phyloP scores from a whole-genome alignment of 2,329 filamentous ascomycete genomes.

The Hirsutella minnesotensis region DNA sequence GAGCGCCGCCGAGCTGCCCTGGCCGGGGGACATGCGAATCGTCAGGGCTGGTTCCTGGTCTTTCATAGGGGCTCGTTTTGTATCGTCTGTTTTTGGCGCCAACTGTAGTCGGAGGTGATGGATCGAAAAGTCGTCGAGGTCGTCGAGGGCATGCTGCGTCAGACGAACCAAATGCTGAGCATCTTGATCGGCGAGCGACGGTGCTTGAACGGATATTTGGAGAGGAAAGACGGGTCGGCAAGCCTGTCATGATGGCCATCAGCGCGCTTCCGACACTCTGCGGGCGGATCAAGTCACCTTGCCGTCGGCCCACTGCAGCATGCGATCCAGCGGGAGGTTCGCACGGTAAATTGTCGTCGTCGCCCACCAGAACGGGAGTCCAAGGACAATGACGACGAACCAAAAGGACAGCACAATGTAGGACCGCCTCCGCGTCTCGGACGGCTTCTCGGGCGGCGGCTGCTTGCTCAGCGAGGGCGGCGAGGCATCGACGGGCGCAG shows the following conservation, averaged over 20 bases:
- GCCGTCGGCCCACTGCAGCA: constrained; percentile 31
- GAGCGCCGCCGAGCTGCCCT: constrained; percentile 48
- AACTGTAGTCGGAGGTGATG: constrained; percentile 57
- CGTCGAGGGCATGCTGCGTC: constrained; percentile 80
- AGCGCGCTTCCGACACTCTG: background rate
- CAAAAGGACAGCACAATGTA: constrained; percentile 81
- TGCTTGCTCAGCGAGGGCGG: constrained; percentile 11
- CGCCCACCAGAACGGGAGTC: constrained; percentile 89
- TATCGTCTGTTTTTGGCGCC: constrained; percentile 11
- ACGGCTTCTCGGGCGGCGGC: constrained; percentile 67
- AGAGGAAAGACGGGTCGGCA: constrained; percentile 84
- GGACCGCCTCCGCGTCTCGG: constrained; percentile 57
- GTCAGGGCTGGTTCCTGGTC: constrained; percentile 53
- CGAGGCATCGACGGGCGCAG: constrained; percentile 4
- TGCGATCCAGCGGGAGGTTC: constrained; percentile 67
- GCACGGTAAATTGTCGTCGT: constrained; percentile 90
- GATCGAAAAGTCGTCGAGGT: constrained; percentile 73
- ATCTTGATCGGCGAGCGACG: constrained; percentile 52
- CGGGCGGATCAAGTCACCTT: background rate
- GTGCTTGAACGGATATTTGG: constrained; percentile 64
- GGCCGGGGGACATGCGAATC: constrained; percentile 57
- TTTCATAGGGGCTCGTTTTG: constrained; percentile 20
- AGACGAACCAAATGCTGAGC: constrained; percentile 61
- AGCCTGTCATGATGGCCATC: constrained; percentile 39
- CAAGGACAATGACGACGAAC: constrained; percentile 71